These are phyloP conservation scores for Penicillium verhagenii DNA, from an alignment of 495 filamentous ascomycete species.

Conservation along the genomic window DNA sequence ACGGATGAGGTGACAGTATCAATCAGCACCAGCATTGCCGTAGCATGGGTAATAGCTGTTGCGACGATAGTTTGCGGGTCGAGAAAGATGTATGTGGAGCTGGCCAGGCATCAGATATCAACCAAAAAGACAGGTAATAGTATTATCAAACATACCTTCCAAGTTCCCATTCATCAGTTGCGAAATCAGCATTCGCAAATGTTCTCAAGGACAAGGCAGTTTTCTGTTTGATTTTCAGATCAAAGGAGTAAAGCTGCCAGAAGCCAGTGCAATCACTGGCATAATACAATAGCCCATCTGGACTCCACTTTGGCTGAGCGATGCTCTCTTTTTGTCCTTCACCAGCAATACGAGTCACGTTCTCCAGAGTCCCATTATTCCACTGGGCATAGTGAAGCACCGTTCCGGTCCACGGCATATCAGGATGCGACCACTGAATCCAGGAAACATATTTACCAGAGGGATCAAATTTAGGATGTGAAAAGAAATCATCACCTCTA, in stretches of 20 bases:
- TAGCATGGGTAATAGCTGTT: constrained; percentile 23
- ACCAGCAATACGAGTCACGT: constrained; percentile 30
- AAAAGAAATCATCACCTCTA: constrained; percentile 49
- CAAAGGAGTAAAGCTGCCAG: constrained; percentile 40
- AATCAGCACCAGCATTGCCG: constrained; percentile 22
- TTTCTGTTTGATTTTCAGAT: constrained; percentile 5
- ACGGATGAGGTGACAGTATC: constrained; percentile 15
- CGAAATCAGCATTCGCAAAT: constrained; percentile 41
- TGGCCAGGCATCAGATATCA: constrained; percentile 7
- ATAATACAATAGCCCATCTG: constrained; percentile 45
- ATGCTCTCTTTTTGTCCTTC: constrained; percentile 32
- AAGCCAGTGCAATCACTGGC: constrained; percentile 40
- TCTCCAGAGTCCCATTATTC: constrained; percentile 20
- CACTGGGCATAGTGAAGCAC: constrained; percentile 40
- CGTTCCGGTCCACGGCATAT: constrained; percentile 50
- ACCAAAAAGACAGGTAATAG: not conserved
- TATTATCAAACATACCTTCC: constrained; percentile 29
- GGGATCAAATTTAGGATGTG: constrained; percentile 45
- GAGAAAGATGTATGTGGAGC: constrained; percentile 36
- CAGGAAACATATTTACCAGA: constrained; percentile 44
- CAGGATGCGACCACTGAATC: constrained; percentile 52
- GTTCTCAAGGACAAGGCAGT: constrained; percentile 21
- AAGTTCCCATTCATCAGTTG: constrained; percentile 35
- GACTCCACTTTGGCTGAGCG: constrained; percentile 44
- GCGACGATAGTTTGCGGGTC: constrained; percentile 38